Evolutionary conservation across 2,329 filamentous ascomycete species (phyloP).

Genomic region (Lasiodiplodia gonubiensis): DNA sequence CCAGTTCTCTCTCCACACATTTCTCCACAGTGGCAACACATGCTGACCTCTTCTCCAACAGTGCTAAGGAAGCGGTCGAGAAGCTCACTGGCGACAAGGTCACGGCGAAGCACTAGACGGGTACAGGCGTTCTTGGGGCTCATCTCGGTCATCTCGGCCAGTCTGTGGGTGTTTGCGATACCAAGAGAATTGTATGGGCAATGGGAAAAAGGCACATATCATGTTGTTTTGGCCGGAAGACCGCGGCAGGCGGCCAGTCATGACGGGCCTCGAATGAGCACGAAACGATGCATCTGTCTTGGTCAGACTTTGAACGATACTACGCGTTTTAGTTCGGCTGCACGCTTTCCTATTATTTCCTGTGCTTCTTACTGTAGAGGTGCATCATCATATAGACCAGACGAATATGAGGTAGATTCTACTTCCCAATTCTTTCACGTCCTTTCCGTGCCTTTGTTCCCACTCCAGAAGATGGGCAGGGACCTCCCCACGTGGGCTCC

Average conservation of each 20-base stretch:
- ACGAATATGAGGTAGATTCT: slow-evolving; percentile 2
- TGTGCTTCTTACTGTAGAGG: slow-evolving; percentile 2
- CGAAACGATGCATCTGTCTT: slow-evolving; percentile 17
- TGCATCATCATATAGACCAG: slow-evolving; percentile 1
- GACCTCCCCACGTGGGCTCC: not conserved
- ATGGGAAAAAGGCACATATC: slow-evolving; percentile 17
- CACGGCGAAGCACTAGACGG: slow-evolving; percentile 67
- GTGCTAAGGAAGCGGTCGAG: slow-evolving; percentile 70
- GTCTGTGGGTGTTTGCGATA: slow-evolving; percentile 19
- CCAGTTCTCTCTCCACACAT: not conserved
- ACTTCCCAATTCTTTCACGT: not conserved
- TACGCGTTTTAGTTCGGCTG: slow-evolving; percentile 19
- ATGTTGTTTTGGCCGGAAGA: slow-evolving; percentile 12
- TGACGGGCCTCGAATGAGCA: slow-evolving; percentile 13
- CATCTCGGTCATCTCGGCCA: slow-evolving; percentile 17
- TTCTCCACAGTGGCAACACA: not conserved
- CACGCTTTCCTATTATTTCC: not conserved
- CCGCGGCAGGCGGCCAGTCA: slow-evolving; percentile 17
- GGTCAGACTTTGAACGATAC: slow-evolving; percentile 9
- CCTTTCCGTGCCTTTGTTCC: not conserved
- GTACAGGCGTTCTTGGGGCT: slow-evolving; percentile 21
- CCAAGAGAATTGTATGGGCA: slow-evolving; percentile 3
- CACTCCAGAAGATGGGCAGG: not conserved
- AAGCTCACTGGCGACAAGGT: slow-evolving; percentile 68
- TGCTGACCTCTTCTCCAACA: slow-evolving; percentile 38